Evolutionary conservation across 164 flowering plant species (phyloP).

Genomic region (Kalanchoe fedtschenkoi): DNA sequence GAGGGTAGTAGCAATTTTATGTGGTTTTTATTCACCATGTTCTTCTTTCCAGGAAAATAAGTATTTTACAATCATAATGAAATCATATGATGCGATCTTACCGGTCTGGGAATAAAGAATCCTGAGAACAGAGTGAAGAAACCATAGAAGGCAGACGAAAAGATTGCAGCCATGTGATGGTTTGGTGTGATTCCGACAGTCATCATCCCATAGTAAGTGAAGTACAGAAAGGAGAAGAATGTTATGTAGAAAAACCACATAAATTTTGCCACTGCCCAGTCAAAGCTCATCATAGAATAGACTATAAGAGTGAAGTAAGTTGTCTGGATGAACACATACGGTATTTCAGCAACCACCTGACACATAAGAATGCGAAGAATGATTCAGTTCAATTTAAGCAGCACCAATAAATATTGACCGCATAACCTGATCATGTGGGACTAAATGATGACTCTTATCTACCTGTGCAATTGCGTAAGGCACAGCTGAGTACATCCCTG

Average conservation of each 20-base stretch:
- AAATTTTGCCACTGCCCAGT: not conserved
- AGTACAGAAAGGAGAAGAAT: not conserved
- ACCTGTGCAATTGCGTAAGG: not conserved
- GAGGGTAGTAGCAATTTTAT: too few relatives aligned
- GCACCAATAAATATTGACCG: not conserved
- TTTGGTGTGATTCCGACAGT: not conserved
- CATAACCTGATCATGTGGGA: not conserved
- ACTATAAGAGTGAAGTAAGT: not conserved
- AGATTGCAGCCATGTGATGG: not conserved
- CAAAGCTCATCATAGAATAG: not conserved
- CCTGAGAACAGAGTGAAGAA: not conserved
- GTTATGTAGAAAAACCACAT: not conserved
- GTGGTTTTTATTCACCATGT: too few relatives aligned
- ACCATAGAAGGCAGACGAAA: not conserved
- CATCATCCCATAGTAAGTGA: not conserved
- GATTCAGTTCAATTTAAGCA: not conserved
- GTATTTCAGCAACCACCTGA: not conserved
- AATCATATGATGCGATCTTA: too few relatives aligned
- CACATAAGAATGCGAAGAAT: not conserved
- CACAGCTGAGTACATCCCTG: slow-evolving; percentile 33
- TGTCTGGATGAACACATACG: not conserved
- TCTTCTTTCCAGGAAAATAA: too few relatives aligned
- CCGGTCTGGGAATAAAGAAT: not conserved
- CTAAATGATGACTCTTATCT: not conserved
- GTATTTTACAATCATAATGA: too few relatives aligned